Conservation (phyloP, 768 basidiomycete genomes). For the Termitomyces sp. region DNA sequence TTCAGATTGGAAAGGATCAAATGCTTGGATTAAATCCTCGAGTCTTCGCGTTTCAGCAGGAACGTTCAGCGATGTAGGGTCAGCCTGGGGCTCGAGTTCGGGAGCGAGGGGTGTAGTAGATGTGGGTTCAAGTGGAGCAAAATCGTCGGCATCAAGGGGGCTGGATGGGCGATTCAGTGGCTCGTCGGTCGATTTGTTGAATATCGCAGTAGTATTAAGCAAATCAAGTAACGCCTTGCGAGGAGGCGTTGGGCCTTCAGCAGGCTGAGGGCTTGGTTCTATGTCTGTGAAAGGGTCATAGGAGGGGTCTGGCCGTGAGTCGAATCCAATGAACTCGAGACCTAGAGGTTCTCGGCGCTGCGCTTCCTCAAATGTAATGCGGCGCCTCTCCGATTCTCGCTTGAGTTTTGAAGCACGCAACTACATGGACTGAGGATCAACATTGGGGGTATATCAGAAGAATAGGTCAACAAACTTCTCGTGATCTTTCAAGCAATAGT, state of each 20-base stretch:
- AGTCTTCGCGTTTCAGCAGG: neutral
- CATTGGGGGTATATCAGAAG: neutral
- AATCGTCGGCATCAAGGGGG: neutral
- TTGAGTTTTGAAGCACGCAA: neutral
- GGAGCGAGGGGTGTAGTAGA: neutral
- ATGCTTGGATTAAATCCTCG: neutral
- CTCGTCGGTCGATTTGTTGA: neutral
- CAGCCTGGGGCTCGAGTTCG: neutral
- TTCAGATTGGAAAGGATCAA: conserved; percentile 1
- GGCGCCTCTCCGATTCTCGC: neutral
- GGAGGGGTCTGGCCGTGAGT: conserved; percentile 1
- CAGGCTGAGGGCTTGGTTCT: neutral
- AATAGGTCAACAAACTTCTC: neutral
- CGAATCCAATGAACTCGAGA: conserved; percentile 7
- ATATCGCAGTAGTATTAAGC: neutral
- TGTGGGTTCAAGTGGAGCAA: neutral
- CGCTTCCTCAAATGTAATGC: neutral
- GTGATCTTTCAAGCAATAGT: neutral
- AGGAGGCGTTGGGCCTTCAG: neutral
- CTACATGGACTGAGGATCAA: neutral
- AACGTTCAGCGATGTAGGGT: neutral
- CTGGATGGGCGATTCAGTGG: neutral
- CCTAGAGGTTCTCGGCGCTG: neutral
- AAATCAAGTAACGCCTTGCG: neutral
- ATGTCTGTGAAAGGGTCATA: conserved; percentile 6